A percentile compares a stretch with the other conserved stretches of the same genome.
These are phyloP conservation scores for Colletotrichum zoysiae DNA, from an alignment of 2,329 filamentous ascomycete species.

Conservation along the genomic window DNA sequence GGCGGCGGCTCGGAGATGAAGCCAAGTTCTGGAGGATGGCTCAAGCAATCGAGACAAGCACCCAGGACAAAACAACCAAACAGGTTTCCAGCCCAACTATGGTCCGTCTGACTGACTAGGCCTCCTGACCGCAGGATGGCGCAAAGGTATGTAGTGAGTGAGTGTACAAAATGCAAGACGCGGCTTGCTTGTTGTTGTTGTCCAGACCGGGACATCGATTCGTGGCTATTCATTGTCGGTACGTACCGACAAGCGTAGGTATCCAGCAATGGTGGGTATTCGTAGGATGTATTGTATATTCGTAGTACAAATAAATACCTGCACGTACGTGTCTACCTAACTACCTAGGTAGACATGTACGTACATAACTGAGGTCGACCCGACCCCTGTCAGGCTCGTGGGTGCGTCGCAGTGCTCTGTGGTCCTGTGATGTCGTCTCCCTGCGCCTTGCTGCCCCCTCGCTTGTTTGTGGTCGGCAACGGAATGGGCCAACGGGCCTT, in stretches of 20 bases:
- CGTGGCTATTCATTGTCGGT: not conserved
- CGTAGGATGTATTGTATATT: too few species aligned
- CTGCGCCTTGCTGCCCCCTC: constrained; percentile 36
- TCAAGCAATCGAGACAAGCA: constrained; percentile 3
- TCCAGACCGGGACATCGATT: not conserved
- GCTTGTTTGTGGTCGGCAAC: constrained; percentile 21
- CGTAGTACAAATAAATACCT: not conserved
- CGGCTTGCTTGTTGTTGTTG: not conserved
- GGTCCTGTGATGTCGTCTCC: constrained; percentile 41
- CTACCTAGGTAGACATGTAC: not conserved
- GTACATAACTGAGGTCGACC: not conserved
- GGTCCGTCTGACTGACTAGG: constrained; percentile 1
- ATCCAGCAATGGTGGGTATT: not conserved
- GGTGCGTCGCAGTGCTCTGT: constrained; percentile 36
- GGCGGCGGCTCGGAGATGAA: constrained; percentile 19
- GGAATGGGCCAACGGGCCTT: constrained; percentile 33
- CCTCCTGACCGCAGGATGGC: not conserved
- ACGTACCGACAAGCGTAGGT: constrained; percentile 8
- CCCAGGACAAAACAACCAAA: not conserved
- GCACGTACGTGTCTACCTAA: too few species aligned
- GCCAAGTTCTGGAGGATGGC: not conserved
- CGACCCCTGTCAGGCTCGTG: constrained; percentile 23
- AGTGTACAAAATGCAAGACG: constrained; percentile 4
- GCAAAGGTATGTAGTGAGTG: not conserved
- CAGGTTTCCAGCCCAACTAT: constrained; percentile 2